A percentile compares a stretch with the other conserved stretches of the same genome.
These are phyloP conservation scores for Mollisia scopiformis DNA, from an alignment of 2,329 filamentous ascomycete genomes.

Conservation along the genomic window DNA sequence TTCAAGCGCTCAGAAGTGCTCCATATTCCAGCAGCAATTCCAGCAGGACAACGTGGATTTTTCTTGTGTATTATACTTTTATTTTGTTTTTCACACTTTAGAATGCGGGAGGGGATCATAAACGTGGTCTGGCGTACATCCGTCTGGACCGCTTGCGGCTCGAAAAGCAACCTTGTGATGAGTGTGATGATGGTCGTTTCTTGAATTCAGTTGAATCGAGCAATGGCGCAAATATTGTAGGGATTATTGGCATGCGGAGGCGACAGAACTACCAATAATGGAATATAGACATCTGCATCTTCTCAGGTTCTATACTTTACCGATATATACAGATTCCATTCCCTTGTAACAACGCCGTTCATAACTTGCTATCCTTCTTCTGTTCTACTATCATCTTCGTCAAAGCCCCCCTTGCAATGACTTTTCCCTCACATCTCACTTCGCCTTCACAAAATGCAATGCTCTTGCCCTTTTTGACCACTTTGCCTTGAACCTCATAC, in stretches of 20 bases:
- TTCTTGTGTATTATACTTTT: slow-evolving; percentile 29
- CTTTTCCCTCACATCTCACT: slow-evolving; percentile 10
- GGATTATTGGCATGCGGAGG: slow-evolving; percentile 19
- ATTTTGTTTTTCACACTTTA: slow-evolving; percentile 20
- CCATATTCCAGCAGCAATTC: neutral
- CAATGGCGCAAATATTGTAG: slow-evolving; percentile 26
- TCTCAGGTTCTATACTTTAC: neutral
- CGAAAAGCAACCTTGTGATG: slow-evolving; percentile 4
- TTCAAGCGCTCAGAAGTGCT: no score
- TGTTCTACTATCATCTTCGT: slow-evolving; percentile 1
- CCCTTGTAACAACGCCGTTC: neutral
- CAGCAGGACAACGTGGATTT: neutral
- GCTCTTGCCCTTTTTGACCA: slow-evolving; percentile 8
- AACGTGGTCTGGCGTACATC: slow-evolving; percentile 11
- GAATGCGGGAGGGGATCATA: slow-evolving; percentile 20
- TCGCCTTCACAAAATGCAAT: slow-evolving; percentile 16
- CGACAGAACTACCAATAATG: slow-evolving; percentile 30
- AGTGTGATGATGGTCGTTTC: slow-evolving; percentile 1
- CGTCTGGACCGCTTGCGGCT: neutral
- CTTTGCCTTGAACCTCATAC: slow-evolving; percentile 10
- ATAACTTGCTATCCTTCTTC: slow-evolving; percentile 2
- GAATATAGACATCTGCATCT: slow-evolving; percentile 22
- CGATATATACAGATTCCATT: neutral
- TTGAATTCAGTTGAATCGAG: slow-evolving; percentile 10
- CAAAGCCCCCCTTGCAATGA: slow-evolving; percentile 7